Conservation (phyloP, 179 eudicot species). For the Corrigiola litoralis region DNA sequence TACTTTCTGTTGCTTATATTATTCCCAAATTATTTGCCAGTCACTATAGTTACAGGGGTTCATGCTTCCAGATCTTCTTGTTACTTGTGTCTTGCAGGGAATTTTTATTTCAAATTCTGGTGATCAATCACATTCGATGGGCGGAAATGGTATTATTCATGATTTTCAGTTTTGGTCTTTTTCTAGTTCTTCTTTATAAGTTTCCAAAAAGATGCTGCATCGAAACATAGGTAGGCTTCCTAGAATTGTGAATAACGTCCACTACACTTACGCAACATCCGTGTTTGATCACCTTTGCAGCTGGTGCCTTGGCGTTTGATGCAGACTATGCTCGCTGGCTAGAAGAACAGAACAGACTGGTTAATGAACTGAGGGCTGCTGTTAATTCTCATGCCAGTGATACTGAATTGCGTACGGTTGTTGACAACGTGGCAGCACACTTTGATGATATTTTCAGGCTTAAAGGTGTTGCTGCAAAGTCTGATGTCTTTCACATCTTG, state of each 20-base stretch:
- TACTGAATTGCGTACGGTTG: slow-evolving; percentile 66
- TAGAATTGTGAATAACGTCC: neutral
- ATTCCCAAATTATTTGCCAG: neutral
- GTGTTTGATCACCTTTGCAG: slow-evolving; percentile 24
- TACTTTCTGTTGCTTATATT: neutral
- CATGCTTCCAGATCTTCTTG: neutral
- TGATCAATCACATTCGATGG: slow-evolving; percentile 59
- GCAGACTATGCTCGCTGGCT: slow-evolving; percentile 86
- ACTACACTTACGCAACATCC: neutral
- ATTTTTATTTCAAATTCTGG: slow-evolving; percentile 63
- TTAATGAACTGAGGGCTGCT: slow-evolving; percentile 76
- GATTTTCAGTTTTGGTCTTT: neutral
- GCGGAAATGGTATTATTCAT: slow-evolving; percentile 66
- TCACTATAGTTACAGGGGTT: neutral
- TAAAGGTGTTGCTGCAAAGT: slow-evolving; percentile 77
- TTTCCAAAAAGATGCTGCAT: neutral
- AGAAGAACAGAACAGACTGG: slow-evolving; percentile 70
- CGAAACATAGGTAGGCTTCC: neutral
- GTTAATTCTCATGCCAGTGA: slow-evolving; percentile 87
- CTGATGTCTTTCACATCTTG: slow-evolving; percentile 89
- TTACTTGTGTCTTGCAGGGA: slow-evolving; percentile 41
- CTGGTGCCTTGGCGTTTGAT: slow-evolving; percentile 89
- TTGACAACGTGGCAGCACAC: slow-evolving; percentile 57
- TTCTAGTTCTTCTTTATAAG: neutral
- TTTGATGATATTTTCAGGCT: slow-evolving; percentile 75